These are phyloP conservation scores for Fusarium illudens DNA, from an alignment of 2,329 filamentous ascomycete species.

Conservation along the genomic window DNA sequence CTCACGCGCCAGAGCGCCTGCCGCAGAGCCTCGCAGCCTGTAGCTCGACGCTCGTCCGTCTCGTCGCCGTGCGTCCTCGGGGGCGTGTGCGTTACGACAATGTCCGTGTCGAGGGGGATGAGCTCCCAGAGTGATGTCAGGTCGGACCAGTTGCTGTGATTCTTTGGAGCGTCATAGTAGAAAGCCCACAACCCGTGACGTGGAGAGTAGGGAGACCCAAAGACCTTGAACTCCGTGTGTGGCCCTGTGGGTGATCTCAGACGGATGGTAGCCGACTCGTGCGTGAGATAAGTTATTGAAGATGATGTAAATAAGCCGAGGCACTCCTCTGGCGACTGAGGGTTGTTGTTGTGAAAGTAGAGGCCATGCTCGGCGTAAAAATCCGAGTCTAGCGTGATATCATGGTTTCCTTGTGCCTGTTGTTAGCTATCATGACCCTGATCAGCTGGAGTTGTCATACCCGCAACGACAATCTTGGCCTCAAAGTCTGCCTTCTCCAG, in stretches of 20 bases:
- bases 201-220: constrained; percentile 75
- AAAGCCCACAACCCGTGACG: constrained; percentile 71
- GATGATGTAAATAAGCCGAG: constrained; percentile 62
- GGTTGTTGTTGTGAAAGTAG: constrained; percentile 64
- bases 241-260: constrained; percentile 65
- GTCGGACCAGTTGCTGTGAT: constrained; percentile 24
- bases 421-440: constrained; percentile 11
- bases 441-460: constrained; percentile 49
- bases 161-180: constrained; percentile 58
- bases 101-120: constrained; percentile 69
- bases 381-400: constrained; percentile 72
- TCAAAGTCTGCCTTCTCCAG: constrained; percentile 73
- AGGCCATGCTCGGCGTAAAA: constrained; percentile 65
- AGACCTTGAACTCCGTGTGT: constrained; percentile 69
- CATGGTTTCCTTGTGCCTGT: constrained; percentile 72
- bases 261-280: constrained; percentile 62
- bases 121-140: constrained; percentile 63
- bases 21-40: constrained; percentile 69
- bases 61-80: constrained; percentile 68
- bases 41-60: constrained; percentile 47
- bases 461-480: constrained; percentile 74
- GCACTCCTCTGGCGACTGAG: constrained; percentile 63
- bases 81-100: constrained; percentile 77
- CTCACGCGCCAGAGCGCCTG: constrained; percentile 66
- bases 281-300: constrained; percentile 71